A percentile compares a stretch with the other conserved stretches of the same genome.
These are phyloP conservation scores for Staphylotrichum tortipilum DNA, from an alignment of 495 filamentous ascomycete genomes.

Conservation along the genomic window DNA sequence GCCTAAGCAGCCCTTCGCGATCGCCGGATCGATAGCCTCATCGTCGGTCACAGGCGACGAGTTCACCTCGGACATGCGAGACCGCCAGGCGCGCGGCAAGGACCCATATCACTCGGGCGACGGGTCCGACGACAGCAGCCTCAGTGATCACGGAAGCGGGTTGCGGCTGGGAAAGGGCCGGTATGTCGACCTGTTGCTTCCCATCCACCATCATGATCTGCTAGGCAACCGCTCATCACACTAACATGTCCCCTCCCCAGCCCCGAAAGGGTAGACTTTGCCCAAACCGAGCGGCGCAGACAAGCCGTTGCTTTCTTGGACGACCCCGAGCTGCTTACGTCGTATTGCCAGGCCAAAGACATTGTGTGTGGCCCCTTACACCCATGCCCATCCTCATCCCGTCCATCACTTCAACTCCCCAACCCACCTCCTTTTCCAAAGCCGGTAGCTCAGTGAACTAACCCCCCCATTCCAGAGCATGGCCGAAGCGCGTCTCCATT, in stretches of 20 bases:
- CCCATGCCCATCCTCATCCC: too few relatives aligned
- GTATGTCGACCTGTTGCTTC: slow-evolving; percentile 1
- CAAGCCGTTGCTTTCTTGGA: slow-evolving; percentile 39
- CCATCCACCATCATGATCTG: not conserved
- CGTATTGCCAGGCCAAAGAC: slow-evolving; percentile 39
- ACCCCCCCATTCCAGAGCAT: slow-evolving; percentile 28
- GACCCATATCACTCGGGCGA: slow-evolving; percentile 34
- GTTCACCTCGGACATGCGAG: slow-evolving; percentile 38
- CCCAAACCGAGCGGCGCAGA: slow-evolving; percentile 26
- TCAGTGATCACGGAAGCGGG: slow-evolving; percentile 14
- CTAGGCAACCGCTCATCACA: too few relatives aligned
- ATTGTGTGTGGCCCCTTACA: slow-evolving; percentile 37
- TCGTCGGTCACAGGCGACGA: slow-evolving; percentile 6
- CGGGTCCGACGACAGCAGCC: slow-evolving; percentile 20
- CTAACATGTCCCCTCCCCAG: not conserved
- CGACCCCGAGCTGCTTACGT: slow-evolving; percentile 45
- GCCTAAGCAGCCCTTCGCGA: slow-evolving; percentile 2
- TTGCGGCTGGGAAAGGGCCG: slow-evolving; percentile 10
- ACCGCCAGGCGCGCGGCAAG: slow-evolving; percentile 47
- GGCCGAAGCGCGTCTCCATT: slow-evolving; percentile 39
- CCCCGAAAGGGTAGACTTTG: slow-evolving; percentile 21
- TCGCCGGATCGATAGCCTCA: slow-evolving; percentile 1
- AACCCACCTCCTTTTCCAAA: not conserved
- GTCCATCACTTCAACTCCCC: not conserved
- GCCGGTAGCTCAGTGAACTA: too few relatives aligned